Evolutionary conservation across 495 filamentous ascomycete species (phyloP), one percentile per base, ranked within the genome.

Genomic region (Xylaria intraflava): DNA sequence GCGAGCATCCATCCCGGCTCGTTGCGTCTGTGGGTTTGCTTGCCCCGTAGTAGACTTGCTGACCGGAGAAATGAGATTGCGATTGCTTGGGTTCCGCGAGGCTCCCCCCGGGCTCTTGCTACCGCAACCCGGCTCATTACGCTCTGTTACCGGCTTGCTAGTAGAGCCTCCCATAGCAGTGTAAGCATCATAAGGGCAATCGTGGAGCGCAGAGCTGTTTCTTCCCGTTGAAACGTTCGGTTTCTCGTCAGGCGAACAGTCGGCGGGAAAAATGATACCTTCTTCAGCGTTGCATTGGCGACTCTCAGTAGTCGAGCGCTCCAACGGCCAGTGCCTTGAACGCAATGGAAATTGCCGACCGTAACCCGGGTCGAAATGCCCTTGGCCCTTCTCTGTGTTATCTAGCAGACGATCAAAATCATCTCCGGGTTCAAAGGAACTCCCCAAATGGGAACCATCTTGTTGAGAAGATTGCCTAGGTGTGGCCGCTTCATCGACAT

Each of bases 401-500:
- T 43, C 22, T 4, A n/a, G 19, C 7, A 52, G 17, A 19, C 0
- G 23, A 19, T 42, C 24, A 3, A 17, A 31, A 22, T 46, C 41
- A 42, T 53, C 41, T 17, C 50, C 41, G 7, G 50, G 10, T 6
- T 53, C 30, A 20, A 53, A 53, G 7, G 50, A 45, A 11, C 45
- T 45, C 3, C 6, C 31, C 4, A 41, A 53, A 17, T 20, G 11
- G 6, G 2, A 1, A 30, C 41, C 42, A n/a, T 31, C 33, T 9
- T 46, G 51, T 19, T 22, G 33, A 19, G 7, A 23, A 11, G 23
- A n/a, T n/a, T 17, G 6, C 9, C 11, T 26, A 5, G 22, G 9
- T 12, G 20, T 35, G n/a, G 16, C n/a, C 17, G 12, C 0, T 7
- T 8, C 11, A 24, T 14, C 29, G 9, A 19, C 7, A n/a, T 38